Conservation (phyloP, 371 early-diverging fungal species). For the Circinella umbellata region DNA sequence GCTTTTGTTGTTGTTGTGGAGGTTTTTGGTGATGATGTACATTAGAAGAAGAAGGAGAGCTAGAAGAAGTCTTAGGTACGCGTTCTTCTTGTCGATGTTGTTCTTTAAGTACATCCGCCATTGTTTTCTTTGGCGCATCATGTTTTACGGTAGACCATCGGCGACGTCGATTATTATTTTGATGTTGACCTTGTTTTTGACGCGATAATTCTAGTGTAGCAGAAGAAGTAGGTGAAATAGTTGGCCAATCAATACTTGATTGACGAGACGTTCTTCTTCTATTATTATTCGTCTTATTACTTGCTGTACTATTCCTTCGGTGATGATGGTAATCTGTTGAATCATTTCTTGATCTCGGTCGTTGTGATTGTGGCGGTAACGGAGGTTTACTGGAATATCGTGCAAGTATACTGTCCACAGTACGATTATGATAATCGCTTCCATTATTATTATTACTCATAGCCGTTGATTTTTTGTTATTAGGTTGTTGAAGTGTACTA, state of each 20-base stretch:
- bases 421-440: not conserved
- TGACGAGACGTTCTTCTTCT: slow-evolving; percentile 7
- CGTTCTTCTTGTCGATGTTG: not conserved
- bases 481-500: not conserved
- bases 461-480: not conserved
- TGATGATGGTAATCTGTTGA: not conserved
- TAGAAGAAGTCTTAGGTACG: not conserved
- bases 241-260: slow-evolving; percentile 23
- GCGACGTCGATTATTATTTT: slow-evolving; percentile 18
- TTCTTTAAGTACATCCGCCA: slow-evolving; percentile 20
- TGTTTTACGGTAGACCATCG: slow-evolving; percentile 35
- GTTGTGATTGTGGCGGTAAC: not conserved
- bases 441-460: not conserved
- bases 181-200: slow-evolving; percentile 12
- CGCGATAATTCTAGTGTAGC: slow-evolving; percentile 7
- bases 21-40: not conserved
- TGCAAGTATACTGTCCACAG: slow-evolving; percentile 31
- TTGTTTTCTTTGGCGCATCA: slow-evolving; percentile 15
- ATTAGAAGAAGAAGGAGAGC: no score
- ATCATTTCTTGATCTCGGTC: not conserved
- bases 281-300: not conserved
- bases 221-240: slow-evolving; percentile 18
- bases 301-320: slow-evolving; percentile 12
- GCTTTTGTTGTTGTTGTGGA: not conserved
- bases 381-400: slow-evolving; percentile 18